A percentile compares a stretch with the other conserved stretches of the same genome.
These are phyloP conservation scores for Medicago ruthenica DNA, from an alignment of 306 rosid species.

Conservation along the genomic window DNA sequence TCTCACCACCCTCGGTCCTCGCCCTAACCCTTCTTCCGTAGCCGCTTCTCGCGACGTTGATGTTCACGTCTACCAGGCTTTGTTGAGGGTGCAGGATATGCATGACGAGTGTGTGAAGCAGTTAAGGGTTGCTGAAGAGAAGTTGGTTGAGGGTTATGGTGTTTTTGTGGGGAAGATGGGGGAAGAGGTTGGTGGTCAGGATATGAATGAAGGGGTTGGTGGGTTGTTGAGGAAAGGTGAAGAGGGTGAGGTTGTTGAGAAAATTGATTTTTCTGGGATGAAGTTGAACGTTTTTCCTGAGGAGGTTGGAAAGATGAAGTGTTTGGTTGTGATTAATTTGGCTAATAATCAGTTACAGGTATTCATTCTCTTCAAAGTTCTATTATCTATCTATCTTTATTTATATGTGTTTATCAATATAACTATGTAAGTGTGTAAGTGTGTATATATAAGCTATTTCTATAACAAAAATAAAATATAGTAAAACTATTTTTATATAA, in stretches of 20 bases:
- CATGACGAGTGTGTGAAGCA: conserved; percentile 48
- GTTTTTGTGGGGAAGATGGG: conserved; percentile 28
- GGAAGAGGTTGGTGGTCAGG: conserved; percentile 23
- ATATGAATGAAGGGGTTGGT: conserved; percentile 37
- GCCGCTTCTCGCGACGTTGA: conserved; percentile 28
- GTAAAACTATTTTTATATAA: no score
- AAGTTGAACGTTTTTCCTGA: conserved; percentile 56
- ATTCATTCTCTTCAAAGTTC: neutral
- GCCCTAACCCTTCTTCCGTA: conserved; percentile 41
- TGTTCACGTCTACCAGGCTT: conserved; percentile 39
- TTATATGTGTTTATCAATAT: neutral
- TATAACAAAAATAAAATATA: no score
- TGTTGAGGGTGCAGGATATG: conserved; percentile 48
- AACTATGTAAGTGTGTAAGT: neutral
- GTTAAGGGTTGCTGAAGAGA: conserved; percentile 46
- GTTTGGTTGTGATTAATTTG: conserved; percentile 48
- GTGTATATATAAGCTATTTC: neutral
- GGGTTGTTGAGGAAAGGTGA: conserved; percentile 47
- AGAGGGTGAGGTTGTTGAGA: conserved; percentile 41
- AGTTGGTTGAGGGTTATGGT: conserved; percentile 41
- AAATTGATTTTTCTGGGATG: conserved; percentile 50
- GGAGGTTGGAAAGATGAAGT: conserved; percentile 49
- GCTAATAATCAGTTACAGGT: conserved; percentile 57
- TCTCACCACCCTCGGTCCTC: conserved; percentile 52
- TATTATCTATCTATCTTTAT: neutral